phyloP scores from a whole-genome alignment of 169 alveolate species.

The Plasmodium yoelii region DNA sequence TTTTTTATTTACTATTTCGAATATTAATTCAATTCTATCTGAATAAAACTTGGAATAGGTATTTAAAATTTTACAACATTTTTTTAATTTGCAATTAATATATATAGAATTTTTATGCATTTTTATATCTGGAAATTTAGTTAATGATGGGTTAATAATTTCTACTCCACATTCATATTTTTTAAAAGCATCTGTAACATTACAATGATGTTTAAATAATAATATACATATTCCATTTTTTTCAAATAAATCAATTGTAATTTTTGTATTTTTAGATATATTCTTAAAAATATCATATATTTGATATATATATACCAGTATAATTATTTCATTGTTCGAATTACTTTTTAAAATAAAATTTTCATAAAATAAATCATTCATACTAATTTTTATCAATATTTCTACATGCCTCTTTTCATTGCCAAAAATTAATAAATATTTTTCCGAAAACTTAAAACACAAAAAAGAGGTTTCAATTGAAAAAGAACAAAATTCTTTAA shows the following conservation, averaged over 20 bases:
- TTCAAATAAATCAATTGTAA: slow-evolving; percentile 74
- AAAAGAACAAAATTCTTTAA: slow-evolving; percentile 67
- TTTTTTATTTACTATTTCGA: slow-evolving; percentile 26
- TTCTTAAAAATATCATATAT: slow-evolving; percentile 74
- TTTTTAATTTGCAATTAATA: slow-evolving; percentile 61
- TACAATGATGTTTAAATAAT: slow-evolving; percentile 63
- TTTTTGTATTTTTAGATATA: slow-evolving; percentile 63
- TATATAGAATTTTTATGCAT: slow-evolving; percentile 58
- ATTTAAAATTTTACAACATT: slow-evolving; percentile 72
- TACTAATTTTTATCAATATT: slow-evolving; percentile 65
- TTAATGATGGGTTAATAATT: slow-evolving; percentile 55
- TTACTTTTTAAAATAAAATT: slow-evolving; percentile 71
- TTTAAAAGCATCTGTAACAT: slow-evolving; percentile 70
- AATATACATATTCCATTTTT: slow-evolving; percentile 70
- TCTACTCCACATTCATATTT: slow-evolving; percentile 73
- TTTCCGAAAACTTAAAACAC: slow-evolving; percentile 70
- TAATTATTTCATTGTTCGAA: slow-evolving; percentile 51
- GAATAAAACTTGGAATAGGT: slow-evolving; percentile 64
- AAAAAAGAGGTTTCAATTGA: slow-evolving; percentile 50
- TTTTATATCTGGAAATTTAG: slow-evolving; percentile 49
- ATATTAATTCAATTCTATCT: slow-evolving; percentile 44
- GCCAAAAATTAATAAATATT: slow-evolving; percentile 62
- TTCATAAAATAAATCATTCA: slow-evolving; percentile 75
- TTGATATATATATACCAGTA: slow-evolving; percentile 68
- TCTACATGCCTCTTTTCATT: slow-evolving; percentile 74